Base-by-base conservation (phyloP, 306 rosid genomes). In the Cyamopsis tetragonoloba region DNA sequence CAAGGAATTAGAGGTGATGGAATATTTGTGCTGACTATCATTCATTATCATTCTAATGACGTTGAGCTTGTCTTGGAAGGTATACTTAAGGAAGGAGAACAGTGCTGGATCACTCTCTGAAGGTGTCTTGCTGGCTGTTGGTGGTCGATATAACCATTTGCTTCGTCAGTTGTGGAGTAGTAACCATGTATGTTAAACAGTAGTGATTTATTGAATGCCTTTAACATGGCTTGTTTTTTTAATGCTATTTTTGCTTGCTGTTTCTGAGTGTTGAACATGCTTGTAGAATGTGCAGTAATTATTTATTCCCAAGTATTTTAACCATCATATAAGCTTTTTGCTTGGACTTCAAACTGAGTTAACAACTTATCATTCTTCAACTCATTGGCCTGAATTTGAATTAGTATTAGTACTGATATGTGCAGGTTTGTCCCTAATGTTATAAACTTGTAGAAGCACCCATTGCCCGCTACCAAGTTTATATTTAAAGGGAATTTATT, bases 101-200 rank as follows among this genome's bases (percentile, higher is more conserved):
- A 74, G 32, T 81, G 69, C 92, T 66, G 91, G 95, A 49, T 82
- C 95, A 66, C 80, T 68, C 62, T 77, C 75, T 23, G 96, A 92
- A 62, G 98, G 95, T 72, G 71, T 73, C 70, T 79, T 92, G 86
- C 85, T 92, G 67, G 91, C 96, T 75, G 84, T 83, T 66, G 98
- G 96, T 17, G 98, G 98, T 62, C 85, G 95, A 81, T 87, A 92
- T 79, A 92, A 92, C 80, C 81, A 81, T 79, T 72, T 89, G 82
- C 86, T 92, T 70, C 91, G 83, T 60, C 89, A 84, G 70, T 73
- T 84, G 81, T 84, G 92, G 95, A 79, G 77, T 70, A 81, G 30
- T 49, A 83, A 86, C 73, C 73, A 76, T 75, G 98, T 92, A 78
- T 62, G 95, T 76, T 77, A 62, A 68, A 42, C 56, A 12, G 30